These are phyloP conservation scores for Penicillium sp. DNA, from an alignment of 2,329 filamentous ascomycete species.

Conservation along the genomic window DNA sequence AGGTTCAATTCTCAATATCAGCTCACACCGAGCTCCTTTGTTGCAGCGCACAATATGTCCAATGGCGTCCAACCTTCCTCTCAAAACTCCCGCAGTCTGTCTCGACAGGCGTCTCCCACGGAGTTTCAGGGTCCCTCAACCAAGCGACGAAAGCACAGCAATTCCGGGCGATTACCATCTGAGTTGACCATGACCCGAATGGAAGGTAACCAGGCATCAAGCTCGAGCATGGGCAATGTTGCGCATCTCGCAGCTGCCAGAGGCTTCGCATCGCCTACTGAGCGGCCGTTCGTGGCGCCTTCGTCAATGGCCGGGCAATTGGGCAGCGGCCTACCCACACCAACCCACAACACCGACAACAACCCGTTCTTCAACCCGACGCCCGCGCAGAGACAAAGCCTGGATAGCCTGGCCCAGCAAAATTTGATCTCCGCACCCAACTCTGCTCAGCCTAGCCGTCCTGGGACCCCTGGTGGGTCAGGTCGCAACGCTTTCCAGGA, in stretches of 20 bases:
- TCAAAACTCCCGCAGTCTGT: slow-evolving; percentile 57
- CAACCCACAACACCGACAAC: slow-evolving; percentile 55
- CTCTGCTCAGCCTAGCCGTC: slow-evolving; percentile 69
- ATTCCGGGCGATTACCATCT: slow-evolving; percentile 62
- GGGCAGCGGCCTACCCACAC: slow-evolving; percentile 58
- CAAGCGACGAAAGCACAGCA: slow-evolving; percentile 79
- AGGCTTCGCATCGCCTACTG: slow-evolving; percentile 34
- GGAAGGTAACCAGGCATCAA: slow-evolving; percentile 50
- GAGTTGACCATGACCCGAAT: slow-evolving; percentile 76
- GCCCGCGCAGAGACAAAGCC: slow-evolving; percentile 53
- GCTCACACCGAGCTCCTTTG: slow-evolving; percentile 35
- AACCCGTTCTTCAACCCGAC: slow-evolving; percentile 52
- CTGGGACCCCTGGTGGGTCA: slow-evolving; percentile 59
- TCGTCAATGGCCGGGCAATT: slow-evolving; percentile 44
- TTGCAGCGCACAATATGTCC: slow-evolving; percentile 33
- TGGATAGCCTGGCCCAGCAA: slow-evolving; percentile 60
- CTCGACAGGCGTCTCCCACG: slow-evolving; percentile 66
- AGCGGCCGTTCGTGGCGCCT: slow-evolving; percentile 44
- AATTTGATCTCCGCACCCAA: slow-evolving; percentile 66
- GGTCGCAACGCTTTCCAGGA: slow-evolving; percentile 41
- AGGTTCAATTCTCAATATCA: slow-evolving; percentile 43
- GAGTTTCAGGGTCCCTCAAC: slow-evolving; percentile 58
- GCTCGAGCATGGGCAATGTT: slow-evolving; percentile 39
- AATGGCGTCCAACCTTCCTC: slow-evolving; percentile 38
- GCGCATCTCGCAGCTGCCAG: slow-evolving; percentile 37